These are phyloP conservation scores for Candida nonsorbophila DNA, from an alignment of 805 yeast species.

Conservation along the genomic window DNA sequence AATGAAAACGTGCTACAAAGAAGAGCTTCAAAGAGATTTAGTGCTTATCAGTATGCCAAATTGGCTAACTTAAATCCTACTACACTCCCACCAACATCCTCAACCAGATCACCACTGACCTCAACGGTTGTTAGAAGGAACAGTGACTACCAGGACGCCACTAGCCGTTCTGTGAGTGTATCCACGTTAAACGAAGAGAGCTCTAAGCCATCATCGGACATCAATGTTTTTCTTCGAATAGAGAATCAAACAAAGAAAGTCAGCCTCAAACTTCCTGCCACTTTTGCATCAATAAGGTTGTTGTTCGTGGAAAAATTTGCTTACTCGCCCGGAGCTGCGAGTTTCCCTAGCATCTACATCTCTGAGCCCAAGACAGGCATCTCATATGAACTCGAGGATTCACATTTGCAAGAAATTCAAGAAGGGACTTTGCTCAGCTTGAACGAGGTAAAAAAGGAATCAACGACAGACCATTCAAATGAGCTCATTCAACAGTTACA, in stretches of 20 bases:
- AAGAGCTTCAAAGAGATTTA: constrained; percentile 88
- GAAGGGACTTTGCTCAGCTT: constrained; percentile 49
- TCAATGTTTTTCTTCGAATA: constrained; percentile 43
- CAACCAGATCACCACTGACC: no score
- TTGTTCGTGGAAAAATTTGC: constrained; percentile 85
- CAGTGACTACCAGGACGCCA: constrained; percentile 1
- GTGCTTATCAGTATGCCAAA: constrained; percentile 88
- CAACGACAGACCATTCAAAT: constrained; percentile 2
- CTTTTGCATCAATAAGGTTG: constrained; percentile 54
- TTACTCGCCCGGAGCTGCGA: constrained; percentile 64
- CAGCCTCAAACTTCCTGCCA: constrained; percentile 36
- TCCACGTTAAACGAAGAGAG: constrained; percentile 1
- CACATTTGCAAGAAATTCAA: constrained; percentile 42
- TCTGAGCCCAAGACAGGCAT: constrained; percentile 56
- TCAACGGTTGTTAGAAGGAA: constrained; percentile 1
- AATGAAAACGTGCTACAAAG: constrained; percentile 49
- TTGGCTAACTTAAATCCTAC: constrained; percentile 39
- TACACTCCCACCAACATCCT: no score
- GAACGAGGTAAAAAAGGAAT: constrained; percentile 4
- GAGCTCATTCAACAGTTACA: constrained; percentile 2
- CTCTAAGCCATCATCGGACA: constrained; percentile 1
- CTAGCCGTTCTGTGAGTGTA: not conserved
- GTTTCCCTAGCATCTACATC: constrained; percentile 76
- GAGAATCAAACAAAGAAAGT: constrained; percentile 54
- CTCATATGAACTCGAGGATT: constrained; percentile 78